These are phyloP conservation scores for Spergularia bocconei DNA, from an alignment of 148 eudicot species.

Conservation along the genomic window DNA sequence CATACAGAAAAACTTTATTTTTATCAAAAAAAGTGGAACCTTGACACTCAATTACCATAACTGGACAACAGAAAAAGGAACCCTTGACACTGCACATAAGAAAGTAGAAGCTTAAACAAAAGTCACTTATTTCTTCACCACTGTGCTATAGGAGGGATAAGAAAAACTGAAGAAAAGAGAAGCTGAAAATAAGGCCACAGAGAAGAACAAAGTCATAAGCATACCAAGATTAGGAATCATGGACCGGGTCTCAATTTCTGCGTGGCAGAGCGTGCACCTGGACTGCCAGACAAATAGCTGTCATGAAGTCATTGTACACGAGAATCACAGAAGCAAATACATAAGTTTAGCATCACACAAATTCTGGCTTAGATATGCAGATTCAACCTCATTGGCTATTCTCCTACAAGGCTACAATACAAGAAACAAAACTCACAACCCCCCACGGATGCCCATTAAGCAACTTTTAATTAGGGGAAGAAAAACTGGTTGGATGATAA, in stretches of 20 bases:
- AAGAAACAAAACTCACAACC: too few relatives aligned
- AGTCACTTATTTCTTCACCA: not conserved
- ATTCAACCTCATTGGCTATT: too few relatives aligned
- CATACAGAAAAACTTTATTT: constrained; percentile 3
- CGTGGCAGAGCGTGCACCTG: constrained; percentile 65
- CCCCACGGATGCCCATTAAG: too few relatives aligned
- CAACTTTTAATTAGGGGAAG: too few relatives aligned
- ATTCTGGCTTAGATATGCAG: not conserved
- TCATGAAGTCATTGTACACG: not conserved
- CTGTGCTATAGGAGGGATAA: not conserved
- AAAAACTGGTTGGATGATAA: too few relatives aligned
- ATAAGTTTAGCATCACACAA: not conserved
- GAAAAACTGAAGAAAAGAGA: not conserved
- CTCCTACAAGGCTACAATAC: too few relatives aligned
- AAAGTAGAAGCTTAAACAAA: not conserved
- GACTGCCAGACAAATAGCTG: constrained; percentile 50
- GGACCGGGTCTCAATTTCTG: constrained; percentile 55
- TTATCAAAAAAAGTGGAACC: too few relatives aligned
- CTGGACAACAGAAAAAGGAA: not conserved
- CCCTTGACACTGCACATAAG: not conserved
- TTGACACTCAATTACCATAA: not conserved
- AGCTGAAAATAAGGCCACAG: constrained; percentile 2
- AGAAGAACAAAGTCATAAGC: not conserved
- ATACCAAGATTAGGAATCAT: constrained; percentile 83
- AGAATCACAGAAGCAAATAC: constrained; percentile 11